phyloP scores from a whole-genome alignment of 345 rosid genomes.

The Heritiera littoralis region DNA sequence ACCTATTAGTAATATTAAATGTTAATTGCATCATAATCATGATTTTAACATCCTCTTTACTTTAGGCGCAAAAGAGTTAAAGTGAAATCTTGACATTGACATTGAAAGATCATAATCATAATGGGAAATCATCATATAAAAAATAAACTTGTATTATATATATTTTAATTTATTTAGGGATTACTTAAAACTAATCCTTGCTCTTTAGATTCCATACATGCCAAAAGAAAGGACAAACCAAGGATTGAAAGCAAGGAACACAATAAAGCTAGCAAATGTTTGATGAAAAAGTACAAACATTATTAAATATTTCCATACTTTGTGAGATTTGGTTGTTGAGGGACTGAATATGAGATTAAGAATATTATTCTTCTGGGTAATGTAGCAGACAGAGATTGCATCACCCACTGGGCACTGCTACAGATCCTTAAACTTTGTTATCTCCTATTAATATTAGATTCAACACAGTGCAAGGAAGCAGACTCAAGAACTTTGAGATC shows the following conservation, averaged over 20 bases:
- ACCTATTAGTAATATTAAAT: neutral
- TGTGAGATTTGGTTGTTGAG: conserved; percentile 23
- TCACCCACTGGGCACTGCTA: too few relatives aligned
- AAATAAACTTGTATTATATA: too few relatives aligned
- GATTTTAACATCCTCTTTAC: neutral
- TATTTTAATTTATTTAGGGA: neutral
- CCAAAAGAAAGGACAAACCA: conserved; percentile 9
- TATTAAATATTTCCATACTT: neutral
- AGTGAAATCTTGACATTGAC: neutral
- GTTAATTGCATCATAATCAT: conserved; percentile 23
- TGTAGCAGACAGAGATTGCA: neutral
- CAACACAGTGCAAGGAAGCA: neutral
- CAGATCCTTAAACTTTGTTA: neutral
- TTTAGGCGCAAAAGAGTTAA: conserved; percentile 9
- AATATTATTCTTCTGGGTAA: neutral
- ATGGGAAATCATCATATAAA: neutral
- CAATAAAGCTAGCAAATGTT: conserved; percentile 3
- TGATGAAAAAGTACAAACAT: neutral
- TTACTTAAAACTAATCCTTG: neutral
- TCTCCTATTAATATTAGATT: neutral
- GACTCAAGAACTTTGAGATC: neutral
- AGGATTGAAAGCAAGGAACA: neutral
- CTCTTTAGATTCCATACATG: conserved; percentile 2
- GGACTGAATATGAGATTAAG: neutral
- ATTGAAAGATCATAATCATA: conserved; percentile 9